A percentile compares a stretch with the other conserved stretches of the same genome.
These are phyloP conservation scores for Paralagenidium karlingii DNA, from an alignment of 352 stramenopile genomes.

Conservation along the genomic window DNA sequence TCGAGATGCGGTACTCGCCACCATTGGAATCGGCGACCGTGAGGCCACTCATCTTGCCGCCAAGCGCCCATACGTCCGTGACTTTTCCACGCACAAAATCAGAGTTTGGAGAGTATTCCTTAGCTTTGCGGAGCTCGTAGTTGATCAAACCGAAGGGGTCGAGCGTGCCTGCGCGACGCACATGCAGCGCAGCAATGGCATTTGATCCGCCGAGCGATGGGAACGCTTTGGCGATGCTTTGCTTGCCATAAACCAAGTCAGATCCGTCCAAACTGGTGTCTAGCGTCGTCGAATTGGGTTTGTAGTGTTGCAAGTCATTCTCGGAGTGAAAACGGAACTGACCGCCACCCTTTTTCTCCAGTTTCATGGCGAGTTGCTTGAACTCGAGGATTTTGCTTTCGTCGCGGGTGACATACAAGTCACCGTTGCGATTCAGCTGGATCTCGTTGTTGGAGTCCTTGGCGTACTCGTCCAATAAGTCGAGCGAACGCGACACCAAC, in stretches of 20 bases:
- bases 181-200: constrained; percentile 43
- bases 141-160: constrained; percentile 57
- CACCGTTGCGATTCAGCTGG: constrained; percentile 67
- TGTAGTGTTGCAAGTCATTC: constrained; percentile 18
- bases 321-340: constrained; percentile 29
- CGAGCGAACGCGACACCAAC: constrained; percentile 58
- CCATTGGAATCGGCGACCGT: constrained; percentile 33
- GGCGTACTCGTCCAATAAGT: constrained; percentile 57
- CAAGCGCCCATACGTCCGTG: constrained; percentile 32
- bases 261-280: constrained; percentile 49
- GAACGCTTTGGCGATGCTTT: constrained; percentile 40
- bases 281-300: constrained; percentile 31
- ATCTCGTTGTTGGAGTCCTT: constrained; percentile 47
- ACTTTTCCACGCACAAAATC: constrained; percentile 46
- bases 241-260: constrained; percentile 50
- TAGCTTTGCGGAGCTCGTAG: constrained; percentile 51
- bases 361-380: constrained; percentile 22
- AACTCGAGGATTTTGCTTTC: constrained; percentile 30
- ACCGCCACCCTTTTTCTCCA: constrained; percentile 38
- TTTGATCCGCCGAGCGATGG: constrained; percentile 42
- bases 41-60: constrained; percentile 35
- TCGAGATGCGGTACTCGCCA: constrained; percentile 42
- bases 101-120: constrained; percentile 43
- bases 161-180: constrained; percentile 55
- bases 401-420: constrained; percentile 58